Base-by-base conservation (phyloP, 2,329 filamentous ascomycete genomes). In the Diaporthe aspalathi region DNA sequence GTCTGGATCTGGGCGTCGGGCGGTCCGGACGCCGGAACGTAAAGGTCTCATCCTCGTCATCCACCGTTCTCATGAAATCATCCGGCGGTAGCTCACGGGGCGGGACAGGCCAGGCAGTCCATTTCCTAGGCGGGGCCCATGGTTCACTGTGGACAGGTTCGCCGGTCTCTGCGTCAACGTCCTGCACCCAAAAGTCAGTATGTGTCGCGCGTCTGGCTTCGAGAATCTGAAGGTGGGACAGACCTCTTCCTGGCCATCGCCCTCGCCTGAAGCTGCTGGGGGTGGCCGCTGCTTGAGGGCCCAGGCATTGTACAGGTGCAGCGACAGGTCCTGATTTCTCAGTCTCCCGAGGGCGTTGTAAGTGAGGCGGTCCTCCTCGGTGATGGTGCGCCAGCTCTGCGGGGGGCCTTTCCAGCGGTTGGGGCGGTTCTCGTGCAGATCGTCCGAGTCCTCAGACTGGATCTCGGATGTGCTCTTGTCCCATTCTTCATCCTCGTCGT, bases 51-150 rank as follows among this genome's bases (percentile, higher is more conserved):
- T 87, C 82, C 8, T 84, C 82, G 62, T 89, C 84, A 9, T 80
- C 76, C 9, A 79, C 78, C 73, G 79, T 83, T 74, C 83, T 84
- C 66, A 84, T 79, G 73, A 93, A 87, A 24, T 83, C 83, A 17
- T 85, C 83, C 20, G 84, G 82, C 1, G 93, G 93, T 9, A 96
- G 90, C 32, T 86, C 82, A 9, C 84, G 81, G 5, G 88, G 84
- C 24, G 85, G 85, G 77, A 97, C 80, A 5, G 95, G 95, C 95
- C 95, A 98, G 0, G 94, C 93, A 22, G 93, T 93, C 95, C 95
- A 98, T 5, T 78, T 74, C 71, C 87, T 89, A 0, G 88, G 84
- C 2, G 88, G 88, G 5, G 79, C 80, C 86, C 88, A 91, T 29
- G 52, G 50, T 54, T 81, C 75, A 35, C 78, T 54, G 76, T 77